Conservation (phyloP, 768 basidiomycete genomes). For the Pisolithus marmoratus region DNA sequence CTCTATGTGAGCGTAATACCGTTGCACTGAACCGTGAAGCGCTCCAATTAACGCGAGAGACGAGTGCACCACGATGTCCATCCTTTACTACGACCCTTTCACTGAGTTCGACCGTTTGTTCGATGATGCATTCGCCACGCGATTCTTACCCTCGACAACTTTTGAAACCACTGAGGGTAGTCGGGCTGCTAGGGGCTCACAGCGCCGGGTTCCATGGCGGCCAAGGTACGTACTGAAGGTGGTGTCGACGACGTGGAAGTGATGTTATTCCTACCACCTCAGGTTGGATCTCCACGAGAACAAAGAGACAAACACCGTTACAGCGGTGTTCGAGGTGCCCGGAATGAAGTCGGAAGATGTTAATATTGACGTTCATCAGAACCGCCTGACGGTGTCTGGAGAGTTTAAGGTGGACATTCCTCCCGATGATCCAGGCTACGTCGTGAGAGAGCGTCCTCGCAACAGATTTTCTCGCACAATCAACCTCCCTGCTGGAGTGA, state of each 20-base stretch:
- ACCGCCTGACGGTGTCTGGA: conserved; percentile 43
- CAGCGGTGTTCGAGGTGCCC: conserved; percentile 51
- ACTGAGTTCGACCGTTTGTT: conserved; percentile 40
- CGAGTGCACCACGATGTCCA: not conserved
- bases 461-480: conserved; percentile 43
- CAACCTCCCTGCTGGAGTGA: conserved; percentile 41
- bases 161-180: not conserved
- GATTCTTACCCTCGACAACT: conserved; percentile 2
- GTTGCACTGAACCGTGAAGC: too few relatives aligned
- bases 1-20: too few relatives aligned
- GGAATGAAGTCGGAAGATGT: conserved; percentile 46
- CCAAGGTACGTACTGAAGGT: conserved; percentile 16
- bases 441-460: conserved; percentile 39
- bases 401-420: conserved; percentile 30
- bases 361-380: conserved; percentile 41
- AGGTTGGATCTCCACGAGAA: conserved; percentile 46
- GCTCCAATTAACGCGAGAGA: not conserved
- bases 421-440: conserved; percentile 33
- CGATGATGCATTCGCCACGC: conserved; percentile 32
- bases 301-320: conserved; percentile 35
- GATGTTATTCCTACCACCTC: not conserved
- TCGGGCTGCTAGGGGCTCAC: not conserved
- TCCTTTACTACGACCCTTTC: conserved; percentile 38
- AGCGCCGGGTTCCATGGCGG: conserved; percentile 1
- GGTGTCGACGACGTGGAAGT: too few relatives aligned